Percentiles rank a stretch among this genome's conserved stretches.
phyloP scores from a whole-genome alignment of 176 grass and related monocot genomes.

The Triticum dicoccoides region DNA sequence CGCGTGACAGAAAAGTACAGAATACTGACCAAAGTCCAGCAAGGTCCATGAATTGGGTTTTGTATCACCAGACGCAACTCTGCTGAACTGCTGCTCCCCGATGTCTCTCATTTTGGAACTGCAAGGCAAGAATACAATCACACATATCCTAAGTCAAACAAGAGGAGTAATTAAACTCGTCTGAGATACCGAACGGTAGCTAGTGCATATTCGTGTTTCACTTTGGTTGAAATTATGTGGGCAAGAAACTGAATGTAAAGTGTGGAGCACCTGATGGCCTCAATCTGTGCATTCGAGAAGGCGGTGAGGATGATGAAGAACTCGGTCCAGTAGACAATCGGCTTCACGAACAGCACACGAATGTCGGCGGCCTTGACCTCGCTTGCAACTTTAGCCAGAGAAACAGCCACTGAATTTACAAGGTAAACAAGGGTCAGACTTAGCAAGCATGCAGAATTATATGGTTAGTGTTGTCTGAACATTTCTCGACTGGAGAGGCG shows the following conservation, averaged over 20 bases:
- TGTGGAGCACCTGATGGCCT: slow-evolving; percentile 73
- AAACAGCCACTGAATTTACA: slow-evolving; percentile 57
- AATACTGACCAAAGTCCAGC: slow-evolving; percentile 74
- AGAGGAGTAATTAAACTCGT: background rate
- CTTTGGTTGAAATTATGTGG: background rate
- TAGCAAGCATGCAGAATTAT: background rate
- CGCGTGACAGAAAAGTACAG: background rate
- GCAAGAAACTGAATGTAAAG: background rate
- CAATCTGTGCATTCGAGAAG: slow-evolving; percentile 92
- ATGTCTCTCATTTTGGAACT: slow-evolving; percentile 91
- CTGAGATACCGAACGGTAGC: too few relatives aligned
- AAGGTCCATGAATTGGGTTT: slow-evolving; percentile 96
- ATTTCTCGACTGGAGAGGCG: background rate
- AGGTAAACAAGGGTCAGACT: background rate
- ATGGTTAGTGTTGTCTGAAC: background rate
- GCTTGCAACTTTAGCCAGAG: slow-evolving; percentile 80
- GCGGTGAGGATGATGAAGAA: slow-evolving; percentile 97
- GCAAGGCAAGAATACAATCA: slow-evolving; percentile 1
- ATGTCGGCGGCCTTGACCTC: slow-evolving; percentile 92
- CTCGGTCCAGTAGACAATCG: slow-evolving; percentile 93
- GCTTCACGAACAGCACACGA: slow-evolving; percentile 76
- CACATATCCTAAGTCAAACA: background rate
- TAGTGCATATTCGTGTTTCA: background rate
- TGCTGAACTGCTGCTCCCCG: slow-evolving; percentile 79
- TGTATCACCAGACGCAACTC: slow-evolving; percentile 80